A percentile compares a stretch with the other conserved stretches of the same genome.
These are phyloP conservation scores for Hypoxylon lienhwacheense DNA, from an alignment of 495 filamentous ascomycete genomes.

Conservation along the genomic window DNA sequence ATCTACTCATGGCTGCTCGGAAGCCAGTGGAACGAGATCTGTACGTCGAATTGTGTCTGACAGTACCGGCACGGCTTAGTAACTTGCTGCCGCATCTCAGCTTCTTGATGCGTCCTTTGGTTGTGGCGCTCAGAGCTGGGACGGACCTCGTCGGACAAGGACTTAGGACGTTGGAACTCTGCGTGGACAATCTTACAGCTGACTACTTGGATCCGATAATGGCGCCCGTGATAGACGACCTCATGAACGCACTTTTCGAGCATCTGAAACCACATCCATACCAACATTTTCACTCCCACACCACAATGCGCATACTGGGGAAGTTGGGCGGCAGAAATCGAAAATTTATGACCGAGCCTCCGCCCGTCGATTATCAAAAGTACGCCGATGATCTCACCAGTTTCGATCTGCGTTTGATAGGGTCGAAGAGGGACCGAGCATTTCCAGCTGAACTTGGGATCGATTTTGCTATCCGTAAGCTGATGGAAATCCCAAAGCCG, in stretches of 20 bases:
- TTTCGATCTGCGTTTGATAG: conserved; percentile 85
- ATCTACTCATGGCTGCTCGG: conserved; percentile 80
- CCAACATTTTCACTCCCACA: conserved; percentile 95
- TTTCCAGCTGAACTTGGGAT: conserved; percentile 85
- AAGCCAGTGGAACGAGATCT: conserved; percentile 91
- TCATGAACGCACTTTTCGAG: conserved; percentile 96
- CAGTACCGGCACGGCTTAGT: conserved; percentile 90
- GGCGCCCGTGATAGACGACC: conserved; percentile 96
- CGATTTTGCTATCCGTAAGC: conserved; percentile 81
- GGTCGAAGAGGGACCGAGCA: conserved; percentile 80
- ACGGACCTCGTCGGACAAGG: conserved; percentile 94
- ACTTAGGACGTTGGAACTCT: conserved; percentile 89
- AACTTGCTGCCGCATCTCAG: conserved; percentile 96
- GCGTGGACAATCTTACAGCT: conserved; percentile 96
- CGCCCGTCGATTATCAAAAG: conserved; percentile 74
- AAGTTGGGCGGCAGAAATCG: conserved; percentile 95
- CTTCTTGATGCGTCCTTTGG: conserved; percentile 95
- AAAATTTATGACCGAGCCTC: conserved; percentile 88
- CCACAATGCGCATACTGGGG: conserved; percentile 96
- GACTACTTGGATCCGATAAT: conserved; percentile 99
- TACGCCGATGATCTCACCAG: conserved; percentile 85
- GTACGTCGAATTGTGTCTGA: conserved; percentile 94
- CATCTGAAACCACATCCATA: conserved; percentile 91
- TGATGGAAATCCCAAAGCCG: conserved; percentile 74
- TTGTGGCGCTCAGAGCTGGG: conserved; percentile 87